Conservation (phyloP, 441 rosid species). For the Croton laevigatus region DNA sequence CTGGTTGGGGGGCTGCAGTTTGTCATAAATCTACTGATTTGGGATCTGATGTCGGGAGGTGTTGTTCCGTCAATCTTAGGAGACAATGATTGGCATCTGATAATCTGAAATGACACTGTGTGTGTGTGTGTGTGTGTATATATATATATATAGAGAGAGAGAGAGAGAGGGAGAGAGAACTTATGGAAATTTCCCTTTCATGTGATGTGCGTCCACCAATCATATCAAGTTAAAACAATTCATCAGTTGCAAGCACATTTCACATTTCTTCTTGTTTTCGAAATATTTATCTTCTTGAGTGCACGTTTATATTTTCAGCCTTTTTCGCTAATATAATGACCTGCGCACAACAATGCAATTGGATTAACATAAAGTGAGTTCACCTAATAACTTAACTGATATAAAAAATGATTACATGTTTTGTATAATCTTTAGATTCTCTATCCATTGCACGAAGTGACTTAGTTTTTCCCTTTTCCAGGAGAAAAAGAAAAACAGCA, state of each 20-base stretch:
- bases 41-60: neutral
- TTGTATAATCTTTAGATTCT: neutral
- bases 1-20: neutral
- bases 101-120: neutral
- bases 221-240: neutral
- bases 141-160: no score
- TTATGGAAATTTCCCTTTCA: neutral
- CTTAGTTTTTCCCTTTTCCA: constrained; percentile 16
- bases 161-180: neutral
- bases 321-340: neutral
- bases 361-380: neutral
- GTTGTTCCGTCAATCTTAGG: neutral
- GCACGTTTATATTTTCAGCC: neutral
- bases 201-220: neutral
- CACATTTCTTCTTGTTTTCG: neutral
- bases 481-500: constrained; percentile 75
- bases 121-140: no score
- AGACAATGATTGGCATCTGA: neutral
- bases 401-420: neutral
- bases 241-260: neutral
- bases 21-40: neutral
- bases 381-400: neutral
- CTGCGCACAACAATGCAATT: neutral
- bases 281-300: neutral
- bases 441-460: neutral